phyloP scores from a whole-genome alignment of 768 basidiomycete genomes.

The Clavulina sp. region DNA sequence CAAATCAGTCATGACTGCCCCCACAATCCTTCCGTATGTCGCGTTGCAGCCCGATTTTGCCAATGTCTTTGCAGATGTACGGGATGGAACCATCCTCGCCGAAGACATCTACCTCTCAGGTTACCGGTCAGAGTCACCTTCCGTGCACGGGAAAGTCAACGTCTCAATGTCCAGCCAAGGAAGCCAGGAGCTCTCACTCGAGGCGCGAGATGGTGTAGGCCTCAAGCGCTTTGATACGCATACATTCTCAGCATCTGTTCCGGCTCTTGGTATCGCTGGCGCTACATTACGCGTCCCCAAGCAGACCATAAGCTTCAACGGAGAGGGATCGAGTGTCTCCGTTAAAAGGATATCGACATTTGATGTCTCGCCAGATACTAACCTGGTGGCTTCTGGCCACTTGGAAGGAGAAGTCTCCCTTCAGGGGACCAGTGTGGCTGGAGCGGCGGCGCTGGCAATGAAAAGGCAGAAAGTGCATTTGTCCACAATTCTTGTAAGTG shows the following conservation, averaged over 20 bases:
- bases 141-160: constrained; percentile 47
- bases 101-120: constrained; percentile 65
- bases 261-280: constrained; percentile 18
- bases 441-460: constrained; percentile 14
- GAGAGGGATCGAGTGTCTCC: background rate
- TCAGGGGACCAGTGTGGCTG: constrained; percentile 17
- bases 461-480: constrained; percentile 28
- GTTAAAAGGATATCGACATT: constrained; percentile 34
- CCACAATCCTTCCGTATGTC: constrained; percentile 28
- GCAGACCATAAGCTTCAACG: background rate
- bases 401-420: constrained; percentile 40
- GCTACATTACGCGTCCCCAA: constrained; percentile 5
- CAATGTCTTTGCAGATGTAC: constrained; percentile 44
- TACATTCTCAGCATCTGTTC: constrained; percentile 31
- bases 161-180: constrained; percentile 25
- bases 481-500: constrained; percentile 35
- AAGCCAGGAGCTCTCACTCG: constrained; percentile 13
- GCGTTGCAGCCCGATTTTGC: constrained; percentile 45
- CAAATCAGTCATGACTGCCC: too few relatives aligned
- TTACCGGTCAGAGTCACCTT: constrained; percentile 30
- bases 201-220: constrained; percentile 29
- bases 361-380: constrained; percentile 39
- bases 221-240: constrained; percentile 17
- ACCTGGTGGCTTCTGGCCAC: constrained; percentile 42
- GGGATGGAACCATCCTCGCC: constrained; percentile 32